Evolutionary conservation across 163 green algal species (phyloP).

Genomic region (Botryococcus braunii): DNA sequence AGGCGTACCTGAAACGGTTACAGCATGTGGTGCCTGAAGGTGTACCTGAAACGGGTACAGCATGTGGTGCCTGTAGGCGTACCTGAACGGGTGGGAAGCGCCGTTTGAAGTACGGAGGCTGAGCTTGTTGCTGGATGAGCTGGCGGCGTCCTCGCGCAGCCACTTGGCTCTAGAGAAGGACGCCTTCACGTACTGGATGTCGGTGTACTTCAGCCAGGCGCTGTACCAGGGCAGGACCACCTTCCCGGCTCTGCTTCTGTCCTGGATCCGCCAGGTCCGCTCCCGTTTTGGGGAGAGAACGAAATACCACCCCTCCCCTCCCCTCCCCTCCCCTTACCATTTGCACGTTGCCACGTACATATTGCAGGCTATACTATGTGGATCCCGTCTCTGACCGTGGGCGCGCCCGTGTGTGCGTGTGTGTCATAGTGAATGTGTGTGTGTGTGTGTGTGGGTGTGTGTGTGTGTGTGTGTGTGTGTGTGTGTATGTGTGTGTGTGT

Average conservation of each 20-base stretch:
- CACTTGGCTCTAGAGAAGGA: slow-evolving; percentile 39
- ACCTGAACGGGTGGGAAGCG: slow-evolving; percentile 35
- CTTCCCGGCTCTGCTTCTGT: slow-evolving; percentile 14
- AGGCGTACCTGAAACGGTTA: background rate
- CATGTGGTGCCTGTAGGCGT: slow-evolving; percentile 18
- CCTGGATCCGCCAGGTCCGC: slow-evolving; percentile 26
- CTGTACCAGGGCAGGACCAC: background rate
- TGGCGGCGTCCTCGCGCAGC: background rate
- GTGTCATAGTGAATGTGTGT: no score
- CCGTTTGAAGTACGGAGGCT: slow-evolving; percentile 30
- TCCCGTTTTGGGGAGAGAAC: background rate
- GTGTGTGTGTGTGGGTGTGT: no score
- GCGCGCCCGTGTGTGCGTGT: no score
- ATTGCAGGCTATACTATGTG: no score
- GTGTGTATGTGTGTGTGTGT: no score
- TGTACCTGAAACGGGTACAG: background rate
- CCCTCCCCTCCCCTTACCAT: no score
- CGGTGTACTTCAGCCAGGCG: slow-evolving; percentile 35
- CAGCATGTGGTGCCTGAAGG: background rate
- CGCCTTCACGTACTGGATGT: slow-evolving; percentile 50
- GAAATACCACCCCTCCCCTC: no score
- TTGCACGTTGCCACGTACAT: no score
- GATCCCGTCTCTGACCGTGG: no score
- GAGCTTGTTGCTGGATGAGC: slow-evolving; percentile 9
- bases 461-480: no score